Percentiles rank a stretch among this genome's conserved stretches.
These are phyloP conservation scores for Erigeron canadensis DNA, from an alignment of 129 eudicot genomes.

Conservation along the genomic window DNA sequence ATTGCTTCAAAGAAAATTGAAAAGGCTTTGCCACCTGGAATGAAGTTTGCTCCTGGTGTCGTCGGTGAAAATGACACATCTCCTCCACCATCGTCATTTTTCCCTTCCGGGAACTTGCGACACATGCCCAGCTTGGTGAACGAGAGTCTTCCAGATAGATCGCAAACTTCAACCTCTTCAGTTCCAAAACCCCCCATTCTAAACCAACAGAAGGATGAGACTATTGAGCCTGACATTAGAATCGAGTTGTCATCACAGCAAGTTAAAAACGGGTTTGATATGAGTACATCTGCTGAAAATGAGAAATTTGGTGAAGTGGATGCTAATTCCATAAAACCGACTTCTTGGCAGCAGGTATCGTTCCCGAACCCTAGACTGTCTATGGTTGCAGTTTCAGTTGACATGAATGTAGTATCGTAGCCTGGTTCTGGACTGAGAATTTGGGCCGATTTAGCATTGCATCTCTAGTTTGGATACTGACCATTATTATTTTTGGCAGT, in stretches of 20 bases:
- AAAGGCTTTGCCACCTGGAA: conserved; percentile 61
- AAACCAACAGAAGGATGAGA: conserved; percentile 30
- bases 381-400: conserved; percentile 25
- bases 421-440: conserved; percentile 32
- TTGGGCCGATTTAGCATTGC: conserved; percentile 55
- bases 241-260: conserved; percentile 24
- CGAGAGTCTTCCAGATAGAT: conserved; percentile 31
- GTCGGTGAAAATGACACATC: conserved; percentile 62
- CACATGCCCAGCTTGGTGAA: conserved; percentile 21
- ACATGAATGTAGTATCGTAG: conserved; percentile 5
- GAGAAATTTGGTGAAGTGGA: conserved; percentile 34
- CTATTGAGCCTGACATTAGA: conserved; percentile 40
- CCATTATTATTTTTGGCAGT: conserved; percentile 8
- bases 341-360: conserved; percentile 39
- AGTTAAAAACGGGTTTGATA: conserved; percentile 56
- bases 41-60: conserved; percentile 76
- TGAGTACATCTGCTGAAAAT: conserved; percentile 36
- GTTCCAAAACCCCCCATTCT: conserved; percentile 28
- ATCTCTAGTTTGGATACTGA: conserved; percentile 33
- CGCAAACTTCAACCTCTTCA: conserved; percentile 37
- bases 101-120: conserved; percentile 37
- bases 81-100: conserved; percentile 34
- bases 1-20: conserved; percentile 72
- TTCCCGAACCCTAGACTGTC: conserved; percentile 38
- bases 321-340: conserved; percentile 25